Evolutionary conservation across 441 rosid genomes (phyloP), one percentile per base, ranked within the genome.

Genomic region (Adansonia grandidieri): DNA sequence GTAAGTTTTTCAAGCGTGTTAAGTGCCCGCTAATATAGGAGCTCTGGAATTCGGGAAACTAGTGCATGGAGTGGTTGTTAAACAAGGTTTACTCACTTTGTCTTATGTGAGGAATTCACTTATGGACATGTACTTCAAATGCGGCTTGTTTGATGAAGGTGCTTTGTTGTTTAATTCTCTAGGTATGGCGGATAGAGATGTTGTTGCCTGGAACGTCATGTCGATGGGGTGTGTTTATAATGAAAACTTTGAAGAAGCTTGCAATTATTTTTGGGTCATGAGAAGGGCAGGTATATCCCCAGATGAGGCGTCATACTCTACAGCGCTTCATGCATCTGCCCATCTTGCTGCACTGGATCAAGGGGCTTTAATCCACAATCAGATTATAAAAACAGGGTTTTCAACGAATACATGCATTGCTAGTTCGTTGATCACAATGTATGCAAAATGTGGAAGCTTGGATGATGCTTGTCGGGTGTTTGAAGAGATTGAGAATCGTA

Each of bases 391-490:
- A 74, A 22, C 71, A 44, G 88, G 86, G 67, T 67, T 79, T 73
- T 57, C 45, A 17, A 81, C 48, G 8, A 78, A 78, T 72, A 61
- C 62, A 19, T 56, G 74, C 57, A 66, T 86, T 37, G 64, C 72
- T 5, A 76, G 80, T 76, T 82, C 88, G 15, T 73, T 88, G 73
- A 78, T 88, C 80, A 82, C 82, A 60, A 81, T 83, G 74, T 86
- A 88, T 76, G 85, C 84, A 1, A 86, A 88, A 77, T 84, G 89
- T 62, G 86, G 89, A 61, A 77, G 82, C 71, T 48, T 83, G 78
- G 63, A 40, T 77, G 85, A 84, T 19, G 87, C 89, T 66, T n/a
- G 15, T 60, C n/a, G 1, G 42, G 83, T 85, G 9, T 88, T 85
- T 69, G 80, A 82, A 79, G 82, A 82, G 45, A 71, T 76, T 65